Conservation (phyloP, 192 early-diverging fungal genomes). For the Gamsiella multidivaricata region DNA sequence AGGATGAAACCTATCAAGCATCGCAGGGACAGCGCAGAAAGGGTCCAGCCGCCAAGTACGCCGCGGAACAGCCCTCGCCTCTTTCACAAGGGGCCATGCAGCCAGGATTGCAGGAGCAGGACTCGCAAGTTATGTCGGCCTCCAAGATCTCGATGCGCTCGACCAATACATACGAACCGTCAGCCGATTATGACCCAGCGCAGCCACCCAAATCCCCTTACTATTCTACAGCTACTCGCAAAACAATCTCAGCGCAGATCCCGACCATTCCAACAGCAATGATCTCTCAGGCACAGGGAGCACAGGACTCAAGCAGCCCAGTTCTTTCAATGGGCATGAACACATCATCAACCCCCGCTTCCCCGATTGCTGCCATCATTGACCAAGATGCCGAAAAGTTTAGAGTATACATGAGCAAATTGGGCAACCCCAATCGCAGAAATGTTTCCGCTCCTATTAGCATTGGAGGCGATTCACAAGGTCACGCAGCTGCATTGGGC, state of each 20-base stretch:
- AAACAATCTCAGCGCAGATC: slow-evolving; percentile 37
- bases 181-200: not conserved
- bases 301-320: not conserved
- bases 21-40: slow-evolving; percentile 1
- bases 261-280: slow-evolving; percentile 9
- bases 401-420: slow-evolving; percentile 42
- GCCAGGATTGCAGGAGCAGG: slow-evolving; percentile 6
- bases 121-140: slow-evolving; percentile 1
- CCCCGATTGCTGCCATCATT: slow-evolving; percentile 44
- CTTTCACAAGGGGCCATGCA: not conserved
- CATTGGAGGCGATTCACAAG: not conserved
- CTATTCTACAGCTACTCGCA: slow-evolving; percentile 3
- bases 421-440: slow-evolving; percentile 15
- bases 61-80: slow-evolving; percentile 9
- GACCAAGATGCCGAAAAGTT: slow-evolving; percentile 53
- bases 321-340: not conserved
- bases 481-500: slow-evolving; percentile 27
- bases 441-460: slow-evolving; percentile 33
- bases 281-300: not conserved
- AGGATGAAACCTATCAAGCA: slow-evolving; percentile 21
- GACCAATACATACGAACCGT: not conserved
- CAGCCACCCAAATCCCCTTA: not conserved
- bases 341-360: slow-evolving; percentile 10
- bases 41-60: not conserved
- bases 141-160: slow-evolving; percentile 6